phyloP scores from a whole-genome alignment of 306 rosid genomes.

The Comarum palustre region DNA sequence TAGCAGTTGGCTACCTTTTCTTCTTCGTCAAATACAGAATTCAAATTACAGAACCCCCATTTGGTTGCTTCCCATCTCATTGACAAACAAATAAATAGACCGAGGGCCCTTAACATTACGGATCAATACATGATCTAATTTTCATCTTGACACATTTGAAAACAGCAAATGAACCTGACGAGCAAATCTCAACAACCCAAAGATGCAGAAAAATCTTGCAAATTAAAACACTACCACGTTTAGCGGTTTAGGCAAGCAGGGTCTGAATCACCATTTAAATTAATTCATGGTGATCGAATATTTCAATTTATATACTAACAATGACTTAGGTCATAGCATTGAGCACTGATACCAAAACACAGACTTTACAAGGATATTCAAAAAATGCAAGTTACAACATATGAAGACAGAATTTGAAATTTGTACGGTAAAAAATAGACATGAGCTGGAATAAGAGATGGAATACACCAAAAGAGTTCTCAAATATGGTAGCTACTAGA shows the following conservation, averaged over 20 bases:
- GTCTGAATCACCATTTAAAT: not conserved
- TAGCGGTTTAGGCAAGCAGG: not conserved
- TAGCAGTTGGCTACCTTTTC: not conserved
- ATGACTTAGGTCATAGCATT: not conserved
- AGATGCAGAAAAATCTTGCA: not conserved
- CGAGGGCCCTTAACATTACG: not conserved
- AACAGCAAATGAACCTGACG: not conserved
- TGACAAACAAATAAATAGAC: not conserved
- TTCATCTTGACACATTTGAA: not conserved
- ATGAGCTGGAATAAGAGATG: not conserved
- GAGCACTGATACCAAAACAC: not conserved
- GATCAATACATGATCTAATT: not conserved
- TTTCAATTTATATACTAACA: not conserved
- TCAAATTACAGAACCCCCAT: not conserved
- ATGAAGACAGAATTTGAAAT: not conserved
- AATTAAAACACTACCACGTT: not conserved
- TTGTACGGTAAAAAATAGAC: not conserved
- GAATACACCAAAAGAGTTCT: not conserved
- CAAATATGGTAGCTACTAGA: not conserved
- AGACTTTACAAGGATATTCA: not conserved
- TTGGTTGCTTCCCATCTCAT: not conserved
- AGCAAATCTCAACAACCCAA: not conserved
- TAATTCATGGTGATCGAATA: not conserved
- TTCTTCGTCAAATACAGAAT: not conserved
- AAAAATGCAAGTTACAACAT: not conserved